Evolutionary conservation across 495 filamentous ascomycete genomes (phyloP).

Genomic region (Trichoderma reesei): DNA sequence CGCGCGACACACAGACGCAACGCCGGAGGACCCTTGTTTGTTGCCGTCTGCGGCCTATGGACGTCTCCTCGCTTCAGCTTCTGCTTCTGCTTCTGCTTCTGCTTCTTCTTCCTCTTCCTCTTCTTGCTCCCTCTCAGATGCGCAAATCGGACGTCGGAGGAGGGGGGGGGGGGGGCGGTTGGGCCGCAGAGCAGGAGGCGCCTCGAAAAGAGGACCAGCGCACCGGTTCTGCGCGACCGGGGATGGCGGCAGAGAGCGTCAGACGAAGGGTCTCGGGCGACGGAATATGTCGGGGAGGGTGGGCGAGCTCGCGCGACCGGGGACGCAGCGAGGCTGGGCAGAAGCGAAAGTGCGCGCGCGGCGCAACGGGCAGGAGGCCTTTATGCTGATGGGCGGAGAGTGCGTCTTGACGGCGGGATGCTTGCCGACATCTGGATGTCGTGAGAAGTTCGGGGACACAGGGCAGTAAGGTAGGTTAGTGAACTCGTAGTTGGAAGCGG

Average conservation of each 20-base stretch:
- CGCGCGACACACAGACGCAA: conserved; percentile 1
- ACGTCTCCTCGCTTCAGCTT: not conserved
- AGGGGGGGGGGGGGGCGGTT: not conserved
- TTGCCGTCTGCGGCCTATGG: too few relatives aligned
- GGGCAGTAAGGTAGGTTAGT: too few relatives aligned
- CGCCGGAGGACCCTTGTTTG: not conserved
- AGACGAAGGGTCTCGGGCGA: not conserved
- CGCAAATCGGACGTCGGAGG: too few relatives aligned
- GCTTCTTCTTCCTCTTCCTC: not conserved
- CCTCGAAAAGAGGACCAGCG: not conserved
- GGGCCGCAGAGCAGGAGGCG: not conserved
- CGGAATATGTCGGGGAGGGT: not conserved
- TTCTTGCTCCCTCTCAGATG: too few relatives aligned
- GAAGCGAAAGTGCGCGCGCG: not conserved
- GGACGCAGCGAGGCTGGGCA: not conserved
- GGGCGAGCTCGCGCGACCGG: not conserved
- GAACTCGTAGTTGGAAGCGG: conserved; percentile 6
- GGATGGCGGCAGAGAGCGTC: not conserved
- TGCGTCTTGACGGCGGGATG: not conserved
- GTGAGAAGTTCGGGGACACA: conserved; percentile 2
- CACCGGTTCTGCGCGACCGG: not conserved
- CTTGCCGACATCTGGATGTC: not conserved
- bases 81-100: too few relatives aligned
- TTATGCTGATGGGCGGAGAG: not conserved
- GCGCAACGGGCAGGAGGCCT: not conserved